Base-by-base conservation (phyloP, 768 basidiomycete species). In the Leccinum uliginosum region DNA sequence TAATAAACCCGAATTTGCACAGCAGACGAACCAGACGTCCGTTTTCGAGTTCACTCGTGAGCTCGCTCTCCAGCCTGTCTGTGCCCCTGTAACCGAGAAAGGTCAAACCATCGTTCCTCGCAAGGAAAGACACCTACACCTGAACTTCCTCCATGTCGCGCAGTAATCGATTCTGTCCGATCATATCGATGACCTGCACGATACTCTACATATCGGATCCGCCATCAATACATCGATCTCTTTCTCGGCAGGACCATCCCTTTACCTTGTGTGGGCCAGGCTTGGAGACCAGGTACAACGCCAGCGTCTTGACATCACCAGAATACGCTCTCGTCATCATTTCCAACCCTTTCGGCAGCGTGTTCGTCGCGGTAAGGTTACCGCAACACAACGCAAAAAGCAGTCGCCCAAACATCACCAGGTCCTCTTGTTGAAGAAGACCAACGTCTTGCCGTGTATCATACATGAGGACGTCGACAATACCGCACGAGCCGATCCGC, bases 1-100 rank as follows among this genome's bases (percentile, higher is more conserved):
- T 98, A 76, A 99, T 98, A 73, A 99, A 98, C 0, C 93, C 93
- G 64, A 99, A 87, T 74, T 98, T 99, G 71, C 86, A 86, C 58
- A 98, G 75, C 50, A 98, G 73, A 49, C 97, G 80, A 29, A 98
- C 89, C 10, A 98, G 78, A 26, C 97, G 80, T 1, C 89, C 93
- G 65, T 99, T 98, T 76, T 98, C 97, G 21, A 98, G 78, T 69
- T 98, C 96, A 40, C 86, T 81, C 73, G 86, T 79, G 34, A 98
- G 78, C 62, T 98, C 91, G 15, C 80, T 77, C 69, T 98, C 94
- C 17, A 98, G 75, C 30, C 81, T 76, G 65, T 99, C 97, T 14
- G 80, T 79, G 24, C 89, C 85, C 58, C 94, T 96, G 63, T 24
- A 23, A 43, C n/a, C 32, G 23, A 35, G 48, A 48, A 54, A 53